These are phyloP conservation scores for Ceratocystis papillata DNA, from an alignment of 2,329 filamentous ascomycete species.

Conservation along the genomic window DNA sequence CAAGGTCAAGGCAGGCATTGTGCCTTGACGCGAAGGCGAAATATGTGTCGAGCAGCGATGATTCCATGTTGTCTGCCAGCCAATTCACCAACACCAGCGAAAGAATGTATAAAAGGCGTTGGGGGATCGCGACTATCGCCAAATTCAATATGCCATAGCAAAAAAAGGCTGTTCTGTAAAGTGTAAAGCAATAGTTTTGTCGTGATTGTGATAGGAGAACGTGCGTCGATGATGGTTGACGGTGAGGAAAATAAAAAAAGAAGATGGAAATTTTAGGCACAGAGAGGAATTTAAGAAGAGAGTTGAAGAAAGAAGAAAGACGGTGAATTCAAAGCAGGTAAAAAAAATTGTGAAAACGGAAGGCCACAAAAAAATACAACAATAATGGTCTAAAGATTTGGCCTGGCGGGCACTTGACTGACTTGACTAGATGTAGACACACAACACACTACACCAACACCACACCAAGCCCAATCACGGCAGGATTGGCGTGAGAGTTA, in stretches of 20 bases:
- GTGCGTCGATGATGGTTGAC: not conserved
- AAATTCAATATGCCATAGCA: not conserved
- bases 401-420: not conserved
- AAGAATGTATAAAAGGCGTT: too few species aligned
- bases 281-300: conserved; percentile 15
- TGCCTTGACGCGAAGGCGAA: too few species aligned
- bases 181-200: not conserved
- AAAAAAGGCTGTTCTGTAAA: not conserved
- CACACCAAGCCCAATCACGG: not conserved
- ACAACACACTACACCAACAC: not conserved
- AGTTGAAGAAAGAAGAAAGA: conserved; percentile 7
- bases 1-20: too few species aligned
- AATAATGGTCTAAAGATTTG: conserved; percentile 13
- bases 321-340: conserved; percentile 1
- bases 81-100: too few species aligned
- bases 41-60: too few species aligned
- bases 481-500: not conserved
- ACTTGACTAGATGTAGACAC: not conserved
- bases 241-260: not conserved
- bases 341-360: conserved; percentile 9
- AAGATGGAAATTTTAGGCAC: not conserved
- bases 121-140: too few species aligned
- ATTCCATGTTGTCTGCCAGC: too few species aligned
- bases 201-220: too few species aligned
- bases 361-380: conserved; percentile 11